Conservation (phyloP, 345 rosid species). For the Reutealis trisperma region DNA sequence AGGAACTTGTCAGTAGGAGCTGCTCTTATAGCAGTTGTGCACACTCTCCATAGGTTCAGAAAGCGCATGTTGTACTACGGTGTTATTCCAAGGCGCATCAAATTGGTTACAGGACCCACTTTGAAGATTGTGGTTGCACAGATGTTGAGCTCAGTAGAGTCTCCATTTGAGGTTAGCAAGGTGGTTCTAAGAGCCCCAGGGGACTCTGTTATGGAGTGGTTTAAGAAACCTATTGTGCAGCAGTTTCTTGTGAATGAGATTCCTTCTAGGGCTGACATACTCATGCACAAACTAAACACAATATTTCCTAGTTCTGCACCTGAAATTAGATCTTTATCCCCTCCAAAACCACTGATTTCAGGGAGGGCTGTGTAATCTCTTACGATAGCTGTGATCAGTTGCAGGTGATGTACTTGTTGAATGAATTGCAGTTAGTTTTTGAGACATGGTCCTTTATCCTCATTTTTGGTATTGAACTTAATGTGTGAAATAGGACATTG, state of each 20-base stretch:
- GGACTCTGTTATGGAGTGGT: slow-evolving; percentile 93
- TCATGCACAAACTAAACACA: slow-evolving; percentile 89
- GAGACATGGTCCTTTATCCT: not conserved
- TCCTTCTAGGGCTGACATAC: slow-evolving; percentile 82
- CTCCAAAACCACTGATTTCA: slow-evolving; percentile 44
- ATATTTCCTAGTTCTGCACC: slow-evolving; percentile 94
- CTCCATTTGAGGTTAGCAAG: slow-evolving; percentile 94
- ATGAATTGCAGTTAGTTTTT: not conserved
- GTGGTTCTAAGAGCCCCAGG: slow-evolving; percentile 93
- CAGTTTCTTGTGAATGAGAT: slow-evolving; percentile 93
- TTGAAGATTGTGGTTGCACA: slow-evolving; percentile 88
- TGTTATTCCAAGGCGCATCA: slow-evolving; percentile 87
- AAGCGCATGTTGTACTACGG: slow-evolving; percentile 95
- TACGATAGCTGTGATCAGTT: not conserved
- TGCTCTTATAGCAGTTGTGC: slow-evolving; percentile 91
- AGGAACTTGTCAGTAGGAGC: slow-evolving; percentile 96
- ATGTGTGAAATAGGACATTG: too few species aligned
- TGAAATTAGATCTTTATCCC: slow-evolving; percentile 77
- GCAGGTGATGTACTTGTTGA: not conserved
- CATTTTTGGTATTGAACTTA: not conserved
- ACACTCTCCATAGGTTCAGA: slow-evolving; percentile 93
- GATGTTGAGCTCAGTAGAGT: slow-evolving; percentile 90
- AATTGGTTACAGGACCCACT: slow-evolving; percentile 94
- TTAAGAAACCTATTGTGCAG: slow-evolving; percentile 93
- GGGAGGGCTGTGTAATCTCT: slow-evolving; percentile 18